Conservation (phyloP, 1,284 basidiomycete species). For the Irpex sp. region DNA sequence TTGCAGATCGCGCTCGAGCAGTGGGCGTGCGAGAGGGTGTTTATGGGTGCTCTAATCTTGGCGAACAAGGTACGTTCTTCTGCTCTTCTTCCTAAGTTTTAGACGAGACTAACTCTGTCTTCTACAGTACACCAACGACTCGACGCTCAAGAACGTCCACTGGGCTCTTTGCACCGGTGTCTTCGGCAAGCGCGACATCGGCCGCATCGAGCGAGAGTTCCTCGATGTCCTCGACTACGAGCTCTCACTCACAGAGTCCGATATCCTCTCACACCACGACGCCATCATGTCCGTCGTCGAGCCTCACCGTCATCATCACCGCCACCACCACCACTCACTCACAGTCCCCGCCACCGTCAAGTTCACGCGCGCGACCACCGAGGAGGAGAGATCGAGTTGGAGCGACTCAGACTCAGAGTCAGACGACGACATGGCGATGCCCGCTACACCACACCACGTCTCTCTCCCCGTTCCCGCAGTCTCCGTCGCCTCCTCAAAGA, state of each 20-base stretch:
- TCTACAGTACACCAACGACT: slow-evolving; percentile 63
- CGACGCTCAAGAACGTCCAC: slow-evolving; percentile 71
- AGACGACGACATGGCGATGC: slow-evolving; percentile 5
- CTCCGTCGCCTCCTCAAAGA: not conserved
- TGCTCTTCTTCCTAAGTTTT: slow-evolving; percentile 5
- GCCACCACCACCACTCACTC: slow-evolving; percentile 15
- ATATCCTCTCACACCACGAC: slow-evolving; percentile 57
- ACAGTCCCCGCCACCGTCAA: slow-evolving; percentile 4
- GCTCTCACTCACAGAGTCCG: slow-evolving; percentile 54
- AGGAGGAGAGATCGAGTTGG: slow-evolving; percentile 7
- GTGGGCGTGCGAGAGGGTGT: slow-evolving; percentile 74
- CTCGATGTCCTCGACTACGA: slow-evolving; percentile 72
- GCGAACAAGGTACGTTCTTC: slow-evolving; percentile 58
- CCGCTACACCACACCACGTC: not conserved
- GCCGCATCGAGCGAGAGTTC: slow-evolving; percentile 73
- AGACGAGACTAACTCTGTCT: slow-evolving; percentile 15
- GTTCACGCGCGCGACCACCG: slow-evolving; percentile 1
- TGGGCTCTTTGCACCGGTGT: slow-evolving; percentile 76
- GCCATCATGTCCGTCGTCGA: slow-evolving; percentile 38
- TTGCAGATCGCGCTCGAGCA: slow-evolving; percentile 70
- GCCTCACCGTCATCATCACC: slow-evolving; percentile 16
- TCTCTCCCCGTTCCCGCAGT: not conserved
- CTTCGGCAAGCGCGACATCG: slow-evolving; percentile 72
- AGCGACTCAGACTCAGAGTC: slow-evolving; percentile 7
- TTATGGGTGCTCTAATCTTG: slow-evolving; percentile 65